These are phyloP conservation scores for Mucor ambiguus DNA, from an alignment of 371 early-diverging fungal genomes.

Conservation along the genomic window DNA sequence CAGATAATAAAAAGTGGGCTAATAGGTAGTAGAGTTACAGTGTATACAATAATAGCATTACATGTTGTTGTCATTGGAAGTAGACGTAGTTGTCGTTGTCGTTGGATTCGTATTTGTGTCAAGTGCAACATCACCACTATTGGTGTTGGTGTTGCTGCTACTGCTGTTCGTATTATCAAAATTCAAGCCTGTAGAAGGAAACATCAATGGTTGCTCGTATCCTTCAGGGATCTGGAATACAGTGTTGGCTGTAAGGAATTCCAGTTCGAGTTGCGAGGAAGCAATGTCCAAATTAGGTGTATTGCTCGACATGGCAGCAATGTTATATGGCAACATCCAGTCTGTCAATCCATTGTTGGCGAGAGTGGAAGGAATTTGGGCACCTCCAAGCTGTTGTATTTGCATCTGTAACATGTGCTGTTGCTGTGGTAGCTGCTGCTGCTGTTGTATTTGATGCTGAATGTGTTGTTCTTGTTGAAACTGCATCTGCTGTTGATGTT, in stretches of 20 bases:
- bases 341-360: not conserved
- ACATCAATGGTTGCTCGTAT: slow-evolving; percentile 20
- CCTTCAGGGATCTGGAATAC: slow-evolving; percentile 18
- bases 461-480: not conserved
- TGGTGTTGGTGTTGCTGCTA: slow-evolving; percentile 8
- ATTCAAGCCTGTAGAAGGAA: slow-evolving; percentile 2
- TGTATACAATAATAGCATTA: not conserved
- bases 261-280: not conserved
- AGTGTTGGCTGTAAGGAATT: not conserved
- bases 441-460: slow-evolving; percentile 7
- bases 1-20: not conserved
- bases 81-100: not conserved
- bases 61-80: not conserved
- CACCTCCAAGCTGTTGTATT: not conserved
- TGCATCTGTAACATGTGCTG: slow-evolving; percentile 1
- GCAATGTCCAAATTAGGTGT: slow-evolving; percentile 1
- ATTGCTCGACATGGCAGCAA: not conserved
- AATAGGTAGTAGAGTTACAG: not conserved
- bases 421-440: not conserved
- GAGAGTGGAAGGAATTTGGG: not conserved
- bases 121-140: not conserved
- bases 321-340: slow-evolving; percentile 16
- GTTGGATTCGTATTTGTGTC: not conserved
- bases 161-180: not conserved
- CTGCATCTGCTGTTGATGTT: not conserved